Evolutionary conservation across 331 rosid genomes (phyloP).

Genomic region (Ulmus americana): DNA sequence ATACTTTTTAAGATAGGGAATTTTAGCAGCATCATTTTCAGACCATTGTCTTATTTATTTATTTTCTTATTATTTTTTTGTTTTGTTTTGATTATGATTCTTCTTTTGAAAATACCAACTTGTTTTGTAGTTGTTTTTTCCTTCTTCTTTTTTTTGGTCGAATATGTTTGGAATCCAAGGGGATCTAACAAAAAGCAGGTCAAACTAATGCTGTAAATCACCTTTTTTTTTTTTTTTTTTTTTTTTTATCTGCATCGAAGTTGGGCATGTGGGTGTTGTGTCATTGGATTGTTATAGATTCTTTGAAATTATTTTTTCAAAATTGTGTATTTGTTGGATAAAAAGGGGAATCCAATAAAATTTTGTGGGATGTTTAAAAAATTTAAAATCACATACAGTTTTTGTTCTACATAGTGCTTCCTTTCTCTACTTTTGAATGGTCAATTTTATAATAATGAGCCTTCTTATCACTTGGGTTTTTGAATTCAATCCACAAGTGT

Average conservation of each 20-base stretch:
- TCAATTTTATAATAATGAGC: no score
- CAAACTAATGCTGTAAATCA: background rate
- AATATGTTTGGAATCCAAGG: constrained; percentile 55
- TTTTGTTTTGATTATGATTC: constrained; percentile 10
- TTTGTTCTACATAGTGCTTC: no score
- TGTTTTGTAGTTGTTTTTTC: constrained; percentile 9
- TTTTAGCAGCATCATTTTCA: constrained; percentile 32
- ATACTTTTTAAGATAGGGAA: constrained; percentile 24
- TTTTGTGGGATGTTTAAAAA: no score
- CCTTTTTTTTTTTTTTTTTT: no score
- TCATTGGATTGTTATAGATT: constrained; percentile 5
- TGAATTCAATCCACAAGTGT: no score
- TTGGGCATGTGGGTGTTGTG: constrained; percentile 18
- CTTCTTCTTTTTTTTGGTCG: constrained; percentile 6
- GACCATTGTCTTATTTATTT: constrained; percentile 29
- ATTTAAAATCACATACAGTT: no score
- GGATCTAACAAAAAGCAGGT: constrained; percentile 16
- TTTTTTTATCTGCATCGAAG: constrained; percentile 3
- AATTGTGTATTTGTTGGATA: background rate
- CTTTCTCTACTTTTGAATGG: no score
- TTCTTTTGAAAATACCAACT: constrained; percentile 24
- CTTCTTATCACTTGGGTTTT: no score
- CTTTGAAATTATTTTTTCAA: background rate
- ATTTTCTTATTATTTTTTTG: constrained; percentile 15
- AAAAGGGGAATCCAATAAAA: no score